These are phyloP conservation scores for Carex parvula DNA, from an alignment of 176 grass and related monocot species.

Conservation along the genomic window DNA sequence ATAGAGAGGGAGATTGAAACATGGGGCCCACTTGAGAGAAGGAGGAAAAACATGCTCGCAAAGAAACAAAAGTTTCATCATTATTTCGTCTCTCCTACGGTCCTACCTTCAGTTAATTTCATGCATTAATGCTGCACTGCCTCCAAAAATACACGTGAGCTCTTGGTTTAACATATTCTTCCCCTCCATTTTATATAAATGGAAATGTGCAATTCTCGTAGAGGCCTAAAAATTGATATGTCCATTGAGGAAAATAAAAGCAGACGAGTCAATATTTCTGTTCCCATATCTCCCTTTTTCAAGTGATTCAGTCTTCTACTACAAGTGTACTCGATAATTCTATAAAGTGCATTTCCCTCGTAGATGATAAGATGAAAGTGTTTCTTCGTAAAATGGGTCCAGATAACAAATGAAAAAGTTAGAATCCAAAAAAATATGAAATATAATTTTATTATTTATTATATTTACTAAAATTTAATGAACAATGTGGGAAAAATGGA, in stretches of 20 bases:
- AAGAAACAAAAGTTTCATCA: conserved; percentile 27
- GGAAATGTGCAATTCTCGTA: not conserved
- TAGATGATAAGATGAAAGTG: conserved; percentile 16
- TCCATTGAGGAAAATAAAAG: not conserved
- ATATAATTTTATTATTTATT: too few relatives aligned
- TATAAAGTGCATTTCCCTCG: not conserved
- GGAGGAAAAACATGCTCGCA: conserved; percentile 18
- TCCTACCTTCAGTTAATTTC: conserved; percentile 31
- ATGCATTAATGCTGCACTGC: conserved; percentile 12
- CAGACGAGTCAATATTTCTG: not conserved
- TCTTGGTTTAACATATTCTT: not conserved
- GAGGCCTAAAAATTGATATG: not conserved
- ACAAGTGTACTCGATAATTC: not conserved
- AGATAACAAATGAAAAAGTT: not conserved
- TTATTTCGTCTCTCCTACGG: conserved; percentile 25
- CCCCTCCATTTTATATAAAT: not conserved
- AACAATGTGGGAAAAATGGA: not conserved
- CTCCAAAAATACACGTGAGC: conserved; percentile 31
- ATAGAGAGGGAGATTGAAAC: conserved; percentile 13
- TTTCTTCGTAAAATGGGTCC: not conserved
- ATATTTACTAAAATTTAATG: not conserved
- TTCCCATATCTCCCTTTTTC: not conserved
- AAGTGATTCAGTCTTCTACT: conserved; percentile 19
- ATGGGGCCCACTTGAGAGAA: conserved; percentile 4
- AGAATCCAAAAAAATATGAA: too few relatives aligned